phyloP scores from a whole-genome alignment of 169 alveolate genomes.

The Plasmodium gaboni region DNA sequence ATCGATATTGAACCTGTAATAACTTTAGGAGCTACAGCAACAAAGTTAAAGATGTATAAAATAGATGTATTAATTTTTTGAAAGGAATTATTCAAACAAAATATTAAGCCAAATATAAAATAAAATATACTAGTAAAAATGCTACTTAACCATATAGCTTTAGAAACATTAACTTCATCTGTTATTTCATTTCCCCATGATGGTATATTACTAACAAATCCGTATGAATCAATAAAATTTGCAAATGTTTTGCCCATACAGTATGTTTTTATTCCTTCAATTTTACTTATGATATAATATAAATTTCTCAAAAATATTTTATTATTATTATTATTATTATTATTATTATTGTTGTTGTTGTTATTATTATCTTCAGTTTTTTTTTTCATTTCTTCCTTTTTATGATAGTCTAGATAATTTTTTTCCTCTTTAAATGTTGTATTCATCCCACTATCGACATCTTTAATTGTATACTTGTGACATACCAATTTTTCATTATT shows the following conservation, averaged over 20 bases:
- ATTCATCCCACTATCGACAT: background rate
- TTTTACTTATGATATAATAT: constrained; percentile 34
- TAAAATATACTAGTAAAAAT: constrained; percentile 78
- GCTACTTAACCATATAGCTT: constrained; percentile 79
- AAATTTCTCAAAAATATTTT: constrained; percentile 22
- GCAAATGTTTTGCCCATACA: constrained; percentile 71
- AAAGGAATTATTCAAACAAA: constrained; percentile 79
- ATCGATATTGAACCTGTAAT: constrained; percentile 82
- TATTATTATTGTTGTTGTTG: background rate
- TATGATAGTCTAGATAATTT: background rate
- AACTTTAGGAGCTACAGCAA: constrained; percentile 83
- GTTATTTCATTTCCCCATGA: constrained; percentile 88
- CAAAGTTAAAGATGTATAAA: constrained; percentile 78
- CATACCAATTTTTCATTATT: background rate
- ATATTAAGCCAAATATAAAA: constrained; percentile 78
- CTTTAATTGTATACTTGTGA: background rate
- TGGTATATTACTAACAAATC: constrained; percentile 83
- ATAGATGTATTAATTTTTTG: constrained; percentile 66
- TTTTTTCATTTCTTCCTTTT: background rate
- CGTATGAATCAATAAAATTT: constrained; percentile 83
- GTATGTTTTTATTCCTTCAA: constrained; percentile 70
- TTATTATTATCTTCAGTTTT: background rate
- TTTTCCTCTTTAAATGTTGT: background rate
- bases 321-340: background rate
- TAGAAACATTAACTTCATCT: constrained; percentile 81